Evolutionary conservation across 805 yeast genomes (phyloP).

Genomic region (Cyberlindnera euphorbiiphila): DNA sequence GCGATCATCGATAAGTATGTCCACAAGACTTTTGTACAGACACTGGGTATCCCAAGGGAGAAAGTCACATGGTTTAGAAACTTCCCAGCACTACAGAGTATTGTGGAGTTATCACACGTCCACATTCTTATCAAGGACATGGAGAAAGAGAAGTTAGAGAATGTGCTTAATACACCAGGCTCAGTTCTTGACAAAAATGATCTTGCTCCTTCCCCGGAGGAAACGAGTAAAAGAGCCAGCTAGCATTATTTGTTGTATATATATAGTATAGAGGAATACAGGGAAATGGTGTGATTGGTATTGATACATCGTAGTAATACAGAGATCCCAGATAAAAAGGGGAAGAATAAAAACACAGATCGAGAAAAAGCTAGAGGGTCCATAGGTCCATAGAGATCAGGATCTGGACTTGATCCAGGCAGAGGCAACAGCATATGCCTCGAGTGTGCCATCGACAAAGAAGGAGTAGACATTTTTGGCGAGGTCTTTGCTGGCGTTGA

Average conservation of each 20-base stretch:
- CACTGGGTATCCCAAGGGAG: slow-evolving; percentile 36
- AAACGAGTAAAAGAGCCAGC: background rate
- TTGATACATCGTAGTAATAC: too few relatives aligned
- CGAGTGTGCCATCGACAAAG: slow-evolving; percentile 5
- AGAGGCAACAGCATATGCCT: slow-evolving; percentile 3
- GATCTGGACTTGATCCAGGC: slow-evolving; percentile 4
- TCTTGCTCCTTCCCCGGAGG: slow-evolving; percentile 1
- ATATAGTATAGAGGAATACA: background rate
- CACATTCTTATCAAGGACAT: slow-evolving; percentile 49
- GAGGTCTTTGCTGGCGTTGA: background rate
- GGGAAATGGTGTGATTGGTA: background rate
- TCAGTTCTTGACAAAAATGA: slow-evolving; percentile 7
- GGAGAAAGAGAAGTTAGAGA: background rate
- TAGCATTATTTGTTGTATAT: background rate
- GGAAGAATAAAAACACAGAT: background rate
- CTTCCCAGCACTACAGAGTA: slow-evolving; percentile 67
- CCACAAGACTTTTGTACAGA: slow-evolving; percentile 36
- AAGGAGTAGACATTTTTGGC: background rate
- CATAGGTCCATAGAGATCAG: background rate
- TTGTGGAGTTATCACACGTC: slow-evolving; percentile 62
- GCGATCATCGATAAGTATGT: slow-evolving; percentile 46
- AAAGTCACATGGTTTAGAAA: slow-evolving; percentile 60
- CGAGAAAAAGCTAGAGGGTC: background rate
- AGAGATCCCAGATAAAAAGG: background rate
- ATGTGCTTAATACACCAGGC: slow-evolving; percentile 15